A percentile compares a stretch with the other conserved stretches of the same genome.
phyloP scores from a whole-genome alignment of 2,329 filamentous ascomycete species.

The Aureobasidium musti region DNA sequence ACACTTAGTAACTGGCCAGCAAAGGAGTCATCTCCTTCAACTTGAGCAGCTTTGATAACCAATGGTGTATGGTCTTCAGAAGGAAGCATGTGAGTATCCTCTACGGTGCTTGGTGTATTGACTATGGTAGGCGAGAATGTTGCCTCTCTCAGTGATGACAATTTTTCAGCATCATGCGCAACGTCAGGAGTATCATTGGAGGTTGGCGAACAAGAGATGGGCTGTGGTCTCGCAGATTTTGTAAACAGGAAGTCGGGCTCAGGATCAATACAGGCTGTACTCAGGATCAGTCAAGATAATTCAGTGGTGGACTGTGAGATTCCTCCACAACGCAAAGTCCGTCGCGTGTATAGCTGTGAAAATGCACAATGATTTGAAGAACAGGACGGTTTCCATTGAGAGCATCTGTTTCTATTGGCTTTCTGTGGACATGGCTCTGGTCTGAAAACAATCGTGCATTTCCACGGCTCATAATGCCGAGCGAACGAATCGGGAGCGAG shows the following conservation, averaged over 20 bases:
- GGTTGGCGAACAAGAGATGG: not conserved
- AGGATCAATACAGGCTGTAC: not conserved
- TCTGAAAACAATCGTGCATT: not conserved
- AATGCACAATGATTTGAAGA: not conserved
- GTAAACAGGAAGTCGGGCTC: not conserved
- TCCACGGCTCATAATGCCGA: not conserved
- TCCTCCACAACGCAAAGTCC: not conserved
- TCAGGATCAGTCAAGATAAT: not conserved
- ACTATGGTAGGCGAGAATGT: not conserved
- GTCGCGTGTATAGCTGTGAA: not conserved
- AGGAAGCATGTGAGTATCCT: not conserved
- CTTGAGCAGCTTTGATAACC: not conserved
- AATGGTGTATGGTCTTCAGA: not conserved
- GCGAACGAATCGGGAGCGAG: not conserved
- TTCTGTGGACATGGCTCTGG: not conserved
- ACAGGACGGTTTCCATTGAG: not conserved
- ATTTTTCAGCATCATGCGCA: not conserved
- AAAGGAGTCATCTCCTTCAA: not conserved
- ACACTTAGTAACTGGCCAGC: not conserved
- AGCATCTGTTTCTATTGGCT: not conserved
- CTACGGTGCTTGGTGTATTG: slow-evolving; percentile 16
- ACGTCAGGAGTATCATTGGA: not conserved
- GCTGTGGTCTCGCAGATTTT: not conserved
- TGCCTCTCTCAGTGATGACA: not conserved
- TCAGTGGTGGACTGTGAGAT: not conserved